phyloP scores from a whole-genome alignment of 148 eudicot genomes.

The Beta vulgaris region DNA sequence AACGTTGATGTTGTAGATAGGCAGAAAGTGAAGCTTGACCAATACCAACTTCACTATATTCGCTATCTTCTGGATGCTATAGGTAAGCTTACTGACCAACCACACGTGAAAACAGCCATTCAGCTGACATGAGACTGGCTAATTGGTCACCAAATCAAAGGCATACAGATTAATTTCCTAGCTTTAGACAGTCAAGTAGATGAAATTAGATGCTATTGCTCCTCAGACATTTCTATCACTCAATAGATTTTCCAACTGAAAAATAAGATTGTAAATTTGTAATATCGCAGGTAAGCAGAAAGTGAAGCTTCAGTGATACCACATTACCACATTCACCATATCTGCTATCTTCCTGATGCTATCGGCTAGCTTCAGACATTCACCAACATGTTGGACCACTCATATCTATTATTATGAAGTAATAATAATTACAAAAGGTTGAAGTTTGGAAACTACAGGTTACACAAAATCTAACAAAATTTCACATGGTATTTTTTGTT shows the following conservation, averaged over 20 bases:
- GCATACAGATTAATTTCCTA: too few species aligned
- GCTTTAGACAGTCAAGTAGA: not conserved
- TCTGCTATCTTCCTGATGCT: conserved; percentile 30
- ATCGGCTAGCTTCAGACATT: conserved; percentile 42
- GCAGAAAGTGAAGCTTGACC: conserved; percentile 28
- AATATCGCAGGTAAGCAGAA: conserved; percentile 31
- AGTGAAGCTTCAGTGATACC: conserved; percentile 23
- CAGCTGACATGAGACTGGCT: conserved; percentile 42
- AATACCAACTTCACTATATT: conserved; percentile 6
- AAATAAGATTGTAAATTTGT: not conserved
- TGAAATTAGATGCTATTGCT: not conserved
- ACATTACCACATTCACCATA: conserved; percentile 19
- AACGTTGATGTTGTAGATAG: conserved; percentile 25
- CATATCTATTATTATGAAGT: too few species aligned
- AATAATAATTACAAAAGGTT: too few species aligned
- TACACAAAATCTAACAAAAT: too few species aligned
- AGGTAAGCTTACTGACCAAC: conserved; percentile 59
- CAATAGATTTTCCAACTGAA: not conserved
- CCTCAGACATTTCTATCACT: not conserved
- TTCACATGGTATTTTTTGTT: too few species aligned
- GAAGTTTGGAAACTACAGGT: too few species aligned
- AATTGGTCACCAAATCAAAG: conserved; percentile 49
- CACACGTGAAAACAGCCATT: conserved; percentile 38
- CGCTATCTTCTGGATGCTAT: conserved; percentile 26
- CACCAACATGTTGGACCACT: too few species aligned